A percentile compares a stretch with the other conserved stretches of the same genome.
These are phyloP conservation scores for Scheffersomyces stipitis DNA, from an alignment of 805 yeast genomes.

Conservation along the genomic window DNA sequence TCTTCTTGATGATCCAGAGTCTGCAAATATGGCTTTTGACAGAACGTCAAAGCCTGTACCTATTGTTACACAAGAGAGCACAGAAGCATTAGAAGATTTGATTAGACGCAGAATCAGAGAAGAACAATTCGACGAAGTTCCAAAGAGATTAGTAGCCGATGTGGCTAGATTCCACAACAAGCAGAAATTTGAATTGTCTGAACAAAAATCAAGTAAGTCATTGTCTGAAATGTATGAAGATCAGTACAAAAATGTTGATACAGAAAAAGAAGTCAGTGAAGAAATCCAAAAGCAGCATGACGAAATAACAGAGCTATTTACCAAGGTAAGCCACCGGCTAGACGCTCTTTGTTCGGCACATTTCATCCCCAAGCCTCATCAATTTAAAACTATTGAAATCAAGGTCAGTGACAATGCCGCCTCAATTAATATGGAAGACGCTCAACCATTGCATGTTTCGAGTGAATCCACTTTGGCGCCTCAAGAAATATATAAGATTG, in stretches of 20 bases:
- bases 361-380: slow-evolving; percentile 87
- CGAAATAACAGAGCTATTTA: slow-evolving; percentile 69
- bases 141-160: slow-evolving; percentile 67
- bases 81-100: slow-evolving; percentile 85
- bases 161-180: slow-evolving; percentile 53
- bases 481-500: slow-evolving; percentile 77
- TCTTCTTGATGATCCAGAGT: slow-evolving; percentile 60
- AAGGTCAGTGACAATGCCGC: slow-evolving; percentile 66
- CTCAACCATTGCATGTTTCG: slow-evolving; percentile 85
- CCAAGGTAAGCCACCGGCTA: slow-evolving; percentile 62
- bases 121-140: slow-evolving; percentile 80
- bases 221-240: slow-evolving; percentile 92
- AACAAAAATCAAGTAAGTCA: slow-evolving; percentile 81
- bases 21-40: slow-evolving; percentile 75
- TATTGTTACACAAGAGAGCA: slow-evolving; percentile 83
- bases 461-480: slow-evolving; percentile 82
- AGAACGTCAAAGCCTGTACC: slow-evolving; percentile 96
- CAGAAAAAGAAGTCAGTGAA: slow-evolving; percentile 52
- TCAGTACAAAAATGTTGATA: slow-evolving; percentile 56
- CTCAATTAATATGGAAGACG: slow-evolving; percentile 89
- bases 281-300: slow-evolving; percentile 71
- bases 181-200: slow-evolving; percentile 67
- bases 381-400: slow-evolving; percentile 69
- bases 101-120: slow-evolving; percentile 78
- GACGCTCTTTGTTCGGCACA: slow-evolving; percentile 94